Evolutionary conservation across 1,284 basidiomycete genomes (phyloP), one percentile per base, ranked within the genome.

Genomic region (Trichosporon faecale): DNA sequence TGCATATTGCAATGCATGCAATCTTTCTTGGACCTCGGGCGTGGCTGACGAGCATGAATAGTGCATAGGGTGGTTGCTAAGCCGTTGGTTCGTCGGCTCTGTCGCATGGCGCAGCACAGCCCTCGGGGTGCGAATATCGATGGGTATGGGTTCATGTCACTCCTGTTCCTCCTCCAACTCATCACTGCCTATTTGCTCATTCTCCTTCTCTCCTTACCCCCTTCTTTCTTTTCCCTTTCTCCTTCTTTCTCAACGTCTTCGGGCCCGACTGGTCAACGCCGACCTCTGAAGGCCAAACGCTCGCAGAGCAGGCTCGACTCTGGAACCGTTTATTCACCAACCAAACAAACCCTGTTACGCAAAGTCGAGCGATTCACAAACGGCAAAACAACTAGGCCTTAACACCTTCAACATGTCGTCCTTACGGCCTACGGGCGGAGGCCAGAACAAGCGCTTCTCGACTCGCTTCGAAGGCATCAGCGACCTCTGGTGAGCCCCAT

Each of bases 381-480:
- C 35, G 33, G 63, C 63, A 44, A 64, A 64, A 64, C 63, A 64
- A 64, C 11, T 21, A 64, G 21, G n/a, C 37, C 23, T 14, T 8
- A 16, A 3, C 29, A 18, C 60, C 65, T 4, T 31, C 67, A 31
- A 31, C 52, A 73, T 73, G 72, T 73, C 57, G 57, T 61, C 74
- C 31, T 44, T 61, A 61, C 57, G 57, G 57, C 57, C 57, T 33
- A 61, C 29, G 57, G 57, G 29, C 57, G 57, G 57, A 21, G 57
- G 57, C 21, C 49, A 57, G 35, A 49, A 65, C 9, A 71, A 71
- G 65, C 70, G 72, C 44, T 68, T 68, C 65, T 71, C 69, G 46
- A 79, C 78, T 5, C 74, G 78, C 66, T 80, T 80, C 57, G 78
- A 79, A 60, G 74, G 74, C 31, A 74, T 79, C 35, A 75, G 71